A percentile compares a stretch with the other conserved stretches of the same genome.
phyloP scores from a whole-genome alignment of 2,329 filamentous ascomycete genomes.

The Neofusicoccum kwambonambiense region DNA sequence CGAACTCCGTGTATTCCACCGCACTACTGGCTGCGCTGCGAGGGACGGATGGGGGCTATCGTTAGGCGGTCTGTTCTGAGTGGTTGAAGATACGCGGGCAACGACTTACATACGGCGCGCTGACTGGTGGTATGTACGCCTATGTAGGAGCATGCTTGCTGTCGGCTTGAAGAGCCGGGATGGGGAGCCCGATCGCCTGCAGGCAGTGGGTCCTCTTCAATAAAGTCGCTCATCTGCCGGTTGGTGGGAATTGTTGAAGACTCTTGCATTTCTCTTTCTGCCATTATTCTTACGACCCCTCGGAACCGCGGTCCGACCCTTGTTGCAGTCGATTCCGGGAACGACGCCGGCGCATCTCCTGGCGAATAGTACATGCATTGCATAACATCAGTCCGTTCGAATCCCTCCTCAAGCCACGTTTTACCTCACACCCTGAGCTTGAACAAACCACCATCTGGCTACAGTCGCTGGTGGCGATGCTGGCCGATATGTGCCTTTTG shows the following conservation, averaged over 20 bases:
- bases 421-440: background rate
- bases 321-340: background rate
- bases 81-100: background rate
- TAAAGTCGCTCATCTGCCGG: background rate
- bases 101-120: background rate
- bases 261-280: background rate
- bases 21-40: too few species aligned
- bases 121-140: background rate
- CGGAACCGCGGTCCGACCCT: background rate
- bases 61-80: background rate
- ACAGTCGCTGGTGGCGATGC: background rate
- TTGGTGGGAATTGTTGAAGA: background rate
- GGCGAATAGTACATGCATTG: background rate
- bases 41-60: too few species aligned
- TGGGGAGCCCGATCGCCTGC: background rate
- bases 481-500: background rate
- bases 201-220: background rate
- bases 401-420: background rate
- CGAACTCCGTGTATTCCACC: too few species aligned
- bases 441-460: background rate
- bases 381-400: background rate
- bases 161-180: background rate
- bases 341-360: background rate
- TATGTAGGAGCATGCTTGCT: background rate
- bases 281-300: background rate